Conservation (phyloP, 768 basidiomycete genomes). For the Russula vinacea region DNA sequence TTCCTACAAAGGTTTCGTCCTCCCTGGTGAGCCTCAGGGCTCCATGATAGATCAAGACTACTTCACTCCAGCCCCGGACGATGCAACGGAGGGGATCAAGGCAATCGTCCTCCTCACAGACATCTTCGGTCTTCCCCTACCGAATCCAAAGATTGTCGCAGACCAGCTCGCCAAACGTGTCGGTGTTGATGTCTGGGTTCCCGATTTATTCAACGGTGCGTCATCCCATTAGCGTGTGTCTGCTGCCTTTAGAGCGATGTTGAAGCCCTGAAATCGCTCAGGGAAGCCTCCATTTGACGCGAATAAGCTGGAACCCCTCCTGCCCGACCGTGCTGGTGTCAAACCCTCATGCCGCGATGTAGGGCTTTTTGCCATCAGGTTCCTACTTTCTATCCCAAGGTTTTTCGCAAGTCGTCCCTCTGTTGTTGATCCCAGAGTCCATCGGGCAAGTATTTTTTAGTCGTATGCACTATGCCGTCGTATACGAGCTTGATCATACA, state of each 20-base stretch:
- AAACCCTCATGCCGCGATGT: conserved; percentile 28
- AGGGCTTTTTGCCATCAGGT: conserved; percentile 27
- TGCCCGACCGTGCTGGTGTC: conserved; percentile 36
- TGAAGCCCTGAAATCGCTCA: background rate
- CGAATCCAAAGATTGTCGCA: conserved; percentile 56
- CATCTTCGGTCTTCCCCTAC: conserved; percentile 51
- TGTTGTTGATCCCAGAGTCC: conserved; percentile 34
- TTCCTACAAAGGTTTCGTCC: conserved; percentile 43
- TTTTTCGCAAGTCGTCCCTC: conserved; percentile 33
- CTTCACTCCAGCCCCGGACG: conserved; percentile 38
- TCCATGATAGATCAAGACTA: conserved; percentile 44
- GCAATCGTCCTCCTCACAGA: conserved; percentile 56
- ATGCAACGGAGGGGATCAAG: conserved; percentile 31
- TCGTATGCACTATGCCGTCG: background rate
- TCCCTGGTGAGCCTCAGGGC: conserved; percentile 49
- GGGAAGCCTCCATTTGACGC: conserved; percentile 36
- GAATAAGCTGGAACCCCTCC: conserved; percentile 34
- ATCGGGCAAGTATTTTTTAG: conserved; percentile 29
- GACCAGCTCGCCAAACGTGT: conserved; percentile 50
- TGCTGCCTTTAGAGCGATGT: background rate
- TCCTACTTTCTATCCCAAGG: conserved; percentile 30
- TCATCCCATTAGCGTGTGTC: background rate
- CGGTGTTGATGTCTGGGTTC: conserved; percentile 60
- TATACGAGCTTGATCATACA: conserved; percentile 22
- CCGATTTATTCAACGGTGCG: conserved; percentile 57